Base-by-base conservation (phyloP, 306 rosid genomes). In the Sicyos edulis region DNA sequence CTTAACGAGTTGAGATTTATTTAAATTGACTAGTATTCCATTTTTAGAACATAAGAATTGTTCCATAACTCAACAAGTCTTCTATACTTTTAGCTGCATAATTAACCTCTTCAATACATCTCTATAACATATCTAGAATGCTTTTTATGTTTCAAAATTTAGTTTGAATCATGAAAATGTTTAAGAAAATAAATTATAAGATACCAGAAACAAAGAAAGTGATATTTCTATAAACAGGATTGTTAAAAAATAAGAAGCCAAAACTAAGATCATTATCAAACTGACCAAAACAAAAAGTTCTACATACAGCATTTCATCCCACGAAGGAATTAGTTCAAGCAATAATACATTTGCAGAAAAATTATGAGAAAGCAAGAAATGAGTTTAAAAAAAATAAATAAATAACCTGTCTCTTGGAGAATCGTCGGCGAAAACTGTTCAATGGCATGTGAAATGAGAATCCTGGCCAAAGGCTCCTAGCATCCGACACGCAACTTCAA, bases 401-500 rank as follows among this genome's bases (percentile, higher is more conserved):
- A 63, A 26, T 1, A 8, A 60, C 72, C 72, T 67, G 72, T 47
- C 14, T 21, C 21, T 47, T 45, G 5, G 71, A 64, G 51, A n/a
- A 62, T 12, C 17, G 47, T 24, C 4, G 54, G 54, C 11, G 54
- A 65, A 65, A 65, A 65, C 9, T 67, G 65, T 74, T 91, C 78
- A 91, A 54, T 87, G 88, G 85, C 97, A 91, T 65, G 84, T 53
- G 86, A 89, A 87, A 72, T 78, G 85, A 61, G 88, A 82, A 72
- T 86, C 86, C 79, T 87, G 96, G 80, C 88, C 90, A 75, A 91
- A 32, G 70, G 85, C 80, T 67, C 91, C 89, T 34, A 91, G 86
- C 91, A 91, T 87, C 79, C 87, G 78, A 81, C 96, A 91, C 2
- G 89, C 72, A 60, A 90, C 86, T 85, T 89, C 97, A 75, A 91